Conservation (phyloP, 139 green algal species). For the Coelastrella sp. region DNA sequence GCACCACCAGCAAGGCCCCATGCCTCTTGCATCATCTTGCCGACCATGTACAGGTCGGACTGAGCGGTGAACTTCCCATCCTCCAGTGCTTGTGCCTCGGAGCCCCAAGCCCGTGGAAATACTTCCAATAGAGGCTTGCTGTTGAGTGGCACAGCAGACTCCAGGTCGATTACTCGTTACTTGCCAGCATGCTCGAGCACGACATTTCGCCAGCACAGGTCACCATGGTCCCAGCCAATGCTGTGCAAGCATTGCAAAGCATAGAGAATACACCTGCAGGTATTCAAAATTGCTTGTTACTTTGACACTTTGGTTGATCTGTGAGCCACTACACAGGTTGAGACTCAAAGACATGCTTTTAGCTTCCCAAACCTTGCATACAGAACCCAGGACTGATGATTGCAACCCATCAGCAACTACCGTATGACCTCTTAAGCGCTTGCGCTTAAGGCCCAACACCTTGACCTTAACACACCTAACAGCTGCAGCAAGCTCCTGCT, state of each 20-base stretch:
- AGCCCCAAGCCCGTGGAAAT: not conserved
- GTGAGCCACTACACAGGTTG: not conserved
- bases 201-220: not conserved
- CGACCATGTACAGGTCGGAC: not conserved
- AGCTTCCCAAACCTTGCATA: not conserved
- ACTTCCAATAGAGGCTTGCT: not conserved
- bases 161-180: not conserved
- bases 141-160: too few species aligned
- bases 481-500: not conserved
- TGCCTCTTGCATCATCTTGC: too few species aligned
- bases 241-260: too few species aligned
- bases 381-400: not conserved
- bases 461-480: not conserved
- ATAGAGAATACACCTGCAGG: too few species aligned
- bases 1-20: not conserved
- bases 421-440: not conserved
- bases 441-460: not conserved
- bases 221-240: not conserved
- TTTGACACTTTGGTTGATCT: not conserved
- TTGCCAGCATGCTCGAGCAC: not conserved
- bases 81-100: not conserved
- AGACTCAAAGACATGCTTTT: not conserved
- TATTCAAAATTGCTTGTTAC: not conserved
- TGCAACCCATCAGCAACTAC: not conserved
- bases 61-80: not conserved